Conservation (phyloP, 495 filamentous ascomycete genomes). For the Lepraria neglecta region DNA sequence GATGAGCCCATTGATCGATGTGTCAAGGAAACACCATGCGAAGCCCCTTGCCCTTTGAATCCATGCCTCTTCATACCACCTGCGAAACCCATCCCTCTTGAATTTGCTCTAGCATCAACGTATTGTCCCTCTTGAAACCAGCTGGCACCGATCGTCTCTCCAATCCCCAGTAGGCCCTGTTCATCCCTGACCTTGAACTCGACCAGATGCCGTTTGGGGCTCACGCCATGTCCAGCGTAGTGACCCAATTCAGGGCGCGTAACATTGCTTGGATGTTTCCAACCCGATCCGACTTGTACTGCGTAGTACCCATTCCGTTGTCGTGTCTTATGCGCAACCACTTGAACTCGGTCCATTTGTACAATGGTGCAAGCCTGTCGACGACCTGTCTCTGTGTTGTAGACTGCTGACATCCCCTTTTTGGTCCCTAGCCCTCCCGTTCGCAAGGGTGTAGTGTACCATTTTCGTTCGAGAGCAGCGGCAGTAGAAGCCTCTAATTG, state of each 20-base stretch:
- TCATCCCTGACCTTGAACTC: conserved; percentile 79
- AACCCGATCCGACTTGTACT: conserved; percentile 80
- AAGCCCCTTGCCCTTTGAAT: conserved; percentile 79
- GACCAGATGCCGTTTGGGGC: conserved; percentile 70
- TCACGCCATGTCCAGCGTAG: conserved; percentile 67
- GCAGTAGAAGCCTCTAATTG: conserved; percentile 63
- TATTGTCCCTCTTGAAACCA: conserved; percentile 90
- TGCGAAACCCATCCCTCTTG: conserved; percentile 82
- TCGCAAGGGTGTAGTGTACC: conserved; percentile 66
- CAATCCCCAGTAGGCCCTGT: conserved; percentile 64
- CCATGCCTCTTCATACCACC: conserved; percentile 97
- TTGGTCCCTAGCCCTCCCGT: conserved; percentile 80
- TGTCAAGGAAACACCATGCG: conserved; percentile 87
- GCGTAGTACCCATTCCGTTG: conserved; percentile 82
- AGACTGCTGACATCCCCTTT: conserved; percentile 91
- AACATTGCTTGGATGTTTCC: conserved; percentile 67
- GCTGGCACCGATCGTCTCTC: conserved; percentile 64
- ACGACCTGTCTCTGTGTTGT: conserved; percentile 64
- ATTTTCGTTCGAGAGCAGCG: conserved; percentile 74
- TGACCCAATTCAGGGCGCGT: conserved; percentile 76
- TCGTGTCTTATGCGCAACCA: conserved; percentile 75
- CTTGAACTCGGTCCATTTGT: conserved; percentile 87
- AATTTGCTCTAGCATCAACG: conserved; percentile 74
- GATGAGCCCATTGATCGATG: conserved; percentile 85
- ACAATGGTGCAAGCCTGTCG: conserved; percentile 85